Base-by-base conservation (phyloP, 1,139 yeast species). In the Ogataea hybrid region DNA sequence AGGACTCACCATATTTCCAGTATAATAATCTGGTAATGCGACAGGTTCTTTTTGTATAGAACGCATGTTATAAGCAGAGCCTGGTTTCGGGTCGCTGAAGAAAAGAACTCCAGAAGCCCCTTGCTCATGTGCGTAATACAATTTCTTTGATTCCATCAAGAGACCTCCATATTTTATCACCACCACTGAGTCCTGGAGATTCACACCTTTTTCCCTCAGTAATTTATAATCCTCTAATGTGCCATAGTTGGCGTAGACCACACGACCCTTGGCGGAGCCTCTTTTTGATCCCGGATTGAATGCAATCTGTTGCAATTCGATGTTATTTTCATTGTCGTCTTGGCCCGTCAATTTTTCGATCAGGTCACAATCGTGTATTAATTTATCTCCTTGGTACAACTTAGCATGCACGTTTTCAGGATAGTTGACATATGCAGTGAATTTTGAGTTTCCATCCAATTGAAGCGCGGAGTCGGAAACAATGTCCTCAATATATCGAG, bases 1-100 rank as follows among this genome's bases (percentile, higher is more conserved):
- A 0, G 95, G 95, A 1, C 84, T 75, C 17, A 86, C 62, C 2
- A 87, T 75, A 59, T 88, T 95, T 2, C 97, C 97, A 0, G 94
- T 79, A 44, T 78, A 75, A 45, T 70, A 67, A 44, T 86, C 79
- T 0, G 84, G 70, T 28, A 81, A 68, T 0, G 84, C 95, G 3
- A 84, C 85, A 44, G 85, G 73, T 20, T 73, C 74, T 44, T 79
- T 74, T 57, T 82, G 83, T 21, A 84, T 77, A 0, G 78, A 69
- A 35, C 74, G 79, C 48, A 61, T 53, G 3, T 56, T 52, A 43
- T 60, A 59, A 9, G 40, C 40, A 10, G 43, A 28, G 9, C 49
- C 45, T 3, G 39, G 21, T 18, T 62, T 68, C 1, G 63, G 66
- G 43, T 75, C 79, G 17, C 75, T 70, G 51, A 75, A 79, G 48